Percentiles rank a stretch among this genome's conserved stretches.
phyloP scores from a whole-genome alignment of 768 basidiomycete species.

The Kwoniella dejecticola region DNA sequence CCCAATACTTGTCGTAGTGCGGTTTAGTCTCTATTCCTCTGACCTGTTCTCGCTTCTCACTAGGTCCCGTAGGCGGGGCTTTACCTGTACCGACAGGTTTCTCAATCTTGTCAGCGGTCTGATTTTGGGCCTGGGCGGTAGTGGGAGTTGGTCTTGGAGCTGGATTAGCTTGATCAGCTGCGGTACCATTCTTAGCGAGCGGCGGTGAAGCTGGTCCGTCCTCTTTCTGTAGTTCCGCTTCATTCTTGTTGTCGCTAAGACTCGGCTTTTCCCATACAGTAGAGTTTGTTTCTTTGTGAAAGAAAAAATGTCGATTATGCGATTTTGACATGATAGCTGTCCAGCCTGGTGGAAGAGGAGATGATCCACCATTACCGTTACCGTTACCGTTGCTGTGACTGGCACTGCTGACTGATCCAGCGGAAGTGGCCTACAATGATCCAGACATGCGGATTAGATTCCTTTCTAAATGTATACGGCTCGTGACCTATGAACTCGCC shows the following conservation, averaged over 20 bases:
- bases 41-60: not conserved
- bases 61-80: conserved; percentile 5
- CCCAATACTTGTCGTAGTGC: conserved; percentile 4
- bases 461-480: not conserved
- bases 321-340: conserved; percentile 26
- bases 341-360: conserved; percentile 26
- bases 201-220: conserved; percentile 3
- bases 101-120: too few species aligned
- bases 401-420: too few species aligned
- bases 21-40: not conserved
- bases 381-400: not conserved
- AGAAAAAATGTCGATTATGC: conserved; percentile 23
- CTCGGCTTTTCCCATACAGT: conserved; percentile 23
- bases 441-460: too few species aligned
- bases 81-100: not conserved
- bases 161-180: not conserved
- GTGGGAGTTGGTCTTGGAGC: not conserved
- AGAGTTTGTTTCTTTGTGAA: conserved; percentile 24
- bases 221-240: not conserved
- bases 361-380: conserved; percentile 3
- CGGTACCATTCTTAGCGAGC: not conserved
- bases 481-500: conserved; percentile 10
- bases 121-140: too few species aligned
- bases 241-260: not conserved
- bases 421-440: too few species aligned